Conservation (phyloP, 2,329 filamentous ascomycete genomes). For the Sclerotinia nivalis region DNA sequence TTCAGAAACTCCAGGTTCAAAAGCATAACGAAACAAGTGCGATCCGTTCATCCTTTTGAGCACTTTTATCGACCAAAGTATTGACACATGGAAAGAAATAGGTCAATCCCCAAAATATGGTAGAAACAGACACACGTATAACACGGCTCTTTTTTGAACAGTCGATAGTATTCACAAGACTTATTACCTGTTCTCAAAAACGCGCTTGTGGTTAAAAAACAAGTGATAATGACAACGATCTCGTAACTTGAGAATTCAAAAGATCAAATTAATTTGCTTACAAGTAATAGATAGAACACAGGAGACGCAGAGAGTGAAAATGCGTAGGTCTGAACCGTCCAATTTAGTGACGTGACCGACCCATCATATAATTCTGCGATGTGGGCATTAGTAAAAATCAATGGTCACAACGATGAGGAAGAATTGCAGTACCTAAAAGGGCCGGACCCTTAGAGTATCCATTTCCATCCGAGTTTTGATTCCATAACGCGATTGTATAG, state of each 20-base stretch:
- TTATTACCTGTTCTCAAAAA: background rate
- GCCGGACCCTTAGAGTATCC: conserved; percentile 16
- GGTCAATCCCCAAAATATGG: background rate
- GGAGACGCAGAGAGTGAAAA: conserved; percentile 12
- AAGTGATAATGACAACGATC: background rate
- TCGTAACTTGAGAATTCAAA: too few species aligned
- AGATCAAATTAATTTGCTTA: background rate
- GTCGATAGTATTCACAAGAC: background rate
- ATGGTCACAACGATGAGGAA: background rate
- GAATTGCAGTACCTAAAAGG: conserved; percentile 18
- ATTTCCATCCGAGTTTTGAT: background rate
- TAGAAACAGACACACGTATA: background rate
- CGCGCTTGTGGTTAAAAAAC: background rate
- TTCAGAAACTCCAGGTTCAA: background rate
- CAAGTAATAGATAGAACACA: conserved; percentile 22
- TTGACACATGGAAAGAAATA: background rate
- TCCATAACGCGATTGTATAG: conserved; percentile 23
- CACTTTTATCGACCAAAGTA: background rate
- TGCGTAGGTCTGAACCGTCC: conserved; percentile 22
- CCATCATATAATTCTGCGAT: conserved; percentile 18
- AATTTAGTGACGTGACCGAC: conserved; percentile 11
- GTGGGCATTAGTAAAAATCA: background rate
- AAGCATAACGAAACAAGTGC: background rate
- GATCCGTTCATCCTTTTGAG: background rate
- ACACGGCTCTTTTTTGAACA: background rate